A percentile compares a stretch with the other conserved stretches of the same genome.
Evolutionary conservation across 176 grass and related monocot species (phyloP).

Genomic region (Eleusine coracana): DNA sequence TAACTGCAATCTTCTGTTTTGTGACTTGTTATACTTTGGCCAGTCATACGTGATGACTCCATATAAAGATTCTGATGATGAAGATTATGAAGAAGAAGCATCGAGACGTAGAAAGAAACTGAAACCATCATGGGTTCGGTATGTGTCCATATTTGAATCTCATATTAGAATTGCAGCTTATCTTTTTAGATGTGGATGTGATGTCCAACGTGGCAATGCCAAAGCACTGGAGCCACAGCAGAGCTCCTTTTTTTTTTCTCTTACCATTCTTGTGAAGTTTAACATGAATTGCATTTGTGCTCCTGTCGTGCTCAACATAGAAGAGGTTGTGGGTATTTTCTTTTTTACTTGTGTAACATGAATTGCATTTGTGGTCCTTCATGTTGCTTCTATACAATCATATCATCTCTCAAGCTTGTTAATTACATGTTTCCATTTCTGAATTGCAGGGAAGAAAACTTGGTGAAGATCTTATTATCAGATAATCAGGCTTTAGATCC

Average conservation of each 20-base stretch:
- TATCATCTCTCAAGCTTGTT: conserved; percentile 19
- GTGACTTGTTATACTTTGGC: conserved; percentile 33
- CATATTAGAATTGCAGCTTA: not conserved
- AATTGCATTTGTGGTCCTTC: too few relatives aligned
- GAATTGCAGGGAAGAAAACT: conserved; percentile 74
- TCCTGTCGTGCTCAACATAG: conserved; percentile 3
- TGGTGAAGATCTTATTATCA: conserved; percentile 63
- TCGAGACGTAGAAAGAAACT: conserved; percentile 62
- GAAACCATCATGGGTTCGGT: conserved; percentile 88
- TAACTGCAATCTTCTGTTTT: conserved; percentile 15
- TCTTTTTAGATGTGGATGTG: conserved; percentile 7
- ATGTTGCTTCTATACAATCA: conserved; percentile 19
- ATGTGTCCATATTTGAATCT: conserved; percentile 37
- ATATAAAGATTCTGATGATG: conserved; percentile 85
- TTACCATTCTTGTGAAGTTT: not conserved
- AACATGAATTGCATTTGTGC: not conserved
- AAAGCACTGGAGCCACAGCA: not conserved
- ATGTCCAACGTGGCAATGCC: conserved; percentile 6
- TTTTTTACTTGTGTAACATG: not conserved
- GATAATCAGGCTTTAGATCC: conserved; percentile 56
- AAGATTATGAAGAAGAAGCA: conserved; percentile 67
- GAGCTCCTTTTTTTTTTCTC: conserved; percentile 5
- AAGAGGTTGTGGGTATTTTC: not conserved
- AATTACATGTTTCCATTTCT: conserved; percentile 32
- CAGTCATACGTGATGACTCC: conserved; percentile 92